These are phyloP conservation scores for Alternaria conjuncta DNA, from an alignment of 2,329 filamentous ascomycete species.

Conservation along the genomic window DNA sequence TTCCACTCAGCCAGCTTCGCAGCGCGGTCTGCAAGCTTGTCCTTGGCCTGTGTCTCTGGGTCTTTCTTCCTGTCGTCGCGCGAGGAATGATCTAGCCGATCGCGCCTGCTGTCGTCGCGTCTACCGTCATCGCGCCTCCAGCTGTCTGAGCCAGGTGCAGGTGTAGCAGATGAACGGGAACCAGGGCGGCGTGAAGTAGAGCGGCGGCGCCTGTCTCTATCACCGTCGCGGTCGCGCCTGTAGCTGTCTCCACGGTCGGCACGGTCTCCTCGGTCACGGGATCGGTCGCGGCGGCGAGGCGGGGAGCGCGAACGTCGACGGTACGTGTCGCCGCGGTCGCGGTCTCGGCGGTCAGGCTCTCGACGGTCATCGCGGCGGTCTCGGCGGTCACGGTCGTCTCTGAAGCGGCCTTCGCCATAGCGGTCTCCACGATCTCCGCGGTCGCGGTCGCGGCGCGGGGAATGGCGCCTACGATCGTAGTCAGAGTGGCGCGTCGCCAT, in stretches of 20 bases:
- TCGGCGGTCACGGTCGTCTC: conserved; percentile 62
- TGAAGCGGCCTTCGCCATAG: conserved; percentile 46
- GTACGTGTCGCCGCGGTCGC: conserved; percentile 46
- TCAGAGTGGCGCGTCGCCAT: conserved; percentile 70
- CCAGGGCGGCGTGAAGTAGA: conserved; percentile 66
- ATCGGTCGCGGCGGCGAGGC: conserved; percentile 15
- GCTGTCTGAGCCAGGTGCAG: conserved; percentile 13
- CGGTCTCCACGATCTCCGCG: conserved; percentile 53
- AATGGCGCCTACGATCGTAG: conserved; percentile 56
- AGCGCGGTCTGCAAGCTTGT: conserved; percentile 33
- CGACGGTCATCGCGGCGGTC: conserved; percentile 60
- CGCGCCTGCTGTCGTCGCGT: conserved; percentile 24
- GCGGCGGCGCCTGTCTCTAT: conserved; percentile 72
- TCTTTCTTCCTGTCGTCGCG: conserved; percentile 64
- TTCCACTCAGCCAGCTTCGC: conserved; percentile 77
- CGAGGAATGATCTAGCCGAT: conserved; percentile 47
- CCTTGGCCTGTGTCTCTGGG: conserved; percentile 36
- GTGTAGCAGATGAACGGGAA: conserved; percentile 69
- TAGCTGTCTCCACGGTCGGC: conserved; percentile 63
- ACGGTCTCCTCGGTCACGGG: conserved; percentile 36
- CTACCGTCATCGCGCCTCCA: background rate
- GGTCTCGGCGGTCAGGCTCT: conserved; percentile 51
- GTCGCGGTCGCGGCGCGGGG: conserved; percentile 24
- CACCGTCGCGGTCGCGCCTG: conserved; percentile 66
- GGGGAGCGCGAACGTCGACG: conserved; percentile 11